phyloP scores from a whole-genome alignment of 2,329 filamentous ascomycete species.

The Venturia asperata region DNA sequence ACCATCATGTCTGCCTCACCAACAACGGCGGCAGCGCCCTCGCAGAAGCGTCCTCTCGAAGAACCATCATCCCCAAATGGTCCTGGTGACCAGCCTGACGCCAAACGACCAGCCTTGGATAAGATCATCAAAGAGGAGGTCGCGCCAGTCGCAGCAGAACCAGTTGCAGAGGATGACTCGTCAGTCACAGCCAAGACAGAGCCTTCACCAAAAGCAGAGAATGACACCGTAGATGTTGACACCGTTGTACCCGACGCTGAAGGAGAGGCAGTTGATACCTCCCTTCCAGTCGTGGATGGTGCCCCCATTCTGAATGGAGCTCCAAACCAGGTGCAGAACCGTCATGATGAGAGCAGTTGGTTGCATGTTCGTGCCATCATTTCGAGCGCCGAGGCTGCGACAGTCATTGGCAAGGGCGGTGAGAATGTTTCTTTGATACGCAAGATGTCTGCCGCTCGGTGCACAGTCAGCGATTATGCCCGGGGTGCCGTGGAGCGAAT shows the following conservation, averaged over 20 bases:
- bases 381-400: slow-evolving; percentile 93
- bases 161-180: slow-evolving; percentile 27
- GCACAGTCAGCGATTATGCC: slow-evolving; percentile 97
- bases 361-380: slow-evolving; percentile 96
- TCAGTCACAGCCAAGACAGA: slow-evolving; percentile 28
- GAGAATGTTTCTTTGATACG: slow-evolving; percentile 98
- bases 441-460: slow-evolving; percentile 91
- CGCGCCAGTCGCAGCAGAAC: slow-evolving; percentile 41
- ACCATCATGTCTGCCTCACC: slow-evolving; percentile 40
- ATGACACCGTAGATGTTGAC: slow-evolving; percentile 57
- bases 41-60: slow-evolving; percentile 90
- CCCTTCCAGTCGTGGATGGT: slow-evolving; percentile 37
- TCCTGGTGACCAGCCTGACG: slow-evolving; percentile 87
- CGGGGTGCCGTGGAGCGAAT: slow-evolving; percentile 96
- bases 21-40: slow-evolving; percentile 46
- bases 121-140: slow-evolving; percentile 68
- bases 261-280: slow-evolving; percentile 33
- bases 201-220: slow-evolving; percentile 24
- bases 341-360: slow-evolving; percentile 88
- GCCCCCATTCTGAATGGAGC: slow-evolving; percentile 13
- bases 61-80: slow-evolving; percentile 92
- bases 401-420: slow-evolving; percentile 95
- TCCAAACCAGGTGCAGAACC: slow-evolving; percentile 23
- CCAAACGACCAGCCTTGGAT: slow-evolving; percentile 92
- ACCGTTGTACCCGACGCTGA: slow-evolving; percentile 60